Percentiles rank a stretch among this genome's conserved stretches.
phyloP scores from a whole-genome alignment of 2,329 filamentous ascomycete genomes.

The Macroventuria anomochaeta region DNA sequence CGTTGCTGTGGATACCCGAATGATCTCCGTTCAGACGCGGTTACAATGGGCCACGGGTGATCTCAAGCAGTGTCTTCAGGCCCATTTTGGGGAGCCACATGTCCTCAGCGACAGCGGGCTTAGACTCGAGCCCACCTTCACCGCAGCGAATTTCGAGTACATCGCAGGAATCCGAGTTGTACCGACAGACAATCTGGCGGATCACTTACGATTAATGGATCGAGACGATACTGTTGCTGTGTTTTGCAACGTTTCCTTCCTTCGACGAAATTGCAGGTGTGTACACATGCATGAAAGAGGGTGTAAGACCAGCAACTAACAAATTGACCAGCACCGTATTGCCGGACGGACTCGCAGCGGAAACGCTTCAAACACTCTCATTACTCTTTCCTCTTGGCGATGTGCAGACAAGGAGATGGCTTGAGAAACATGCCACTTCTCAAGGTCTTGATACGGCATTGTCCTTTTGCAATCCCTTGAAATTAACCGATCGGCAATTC shows the following conservation, averaged over 20 bases:
- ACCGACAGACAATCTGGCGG: conserved; percentile 52
- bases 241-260: conserved; percentile 52
- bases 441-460: conserved; percentile 39
- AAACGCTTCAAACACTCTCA: conserved; percentile 49
- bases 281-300: conserved; percentile 25
- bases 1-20: neutral
- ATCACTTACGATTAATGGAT: conserved; percentile 51
- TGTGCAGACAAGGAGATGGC: conserved; percentile 29
- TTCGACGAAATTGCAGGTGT: conserved; percentile 26
- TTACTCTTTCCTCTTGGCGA: conserved; percentile 48
- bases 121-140: neutral
- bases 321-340: conserved; percentile 27
- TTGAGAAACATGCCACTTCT: neutral
- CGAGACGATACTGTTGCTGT: conserved; percentile 52
- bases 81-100: neutral
- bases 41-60: neutral
- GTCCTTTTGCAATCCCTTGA: too few species aligned
- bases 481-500: conserved; percentile 42
- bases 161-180: conserved; percentile 10
- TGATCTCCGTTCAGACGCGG: neutral
- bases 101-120: neutral
- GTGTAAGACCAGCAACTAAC: too few species aligned
- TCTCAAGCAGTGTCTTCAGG: neutral
- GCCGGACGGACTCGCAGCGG: conserved; percentile 42
- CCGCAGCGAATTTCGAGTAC: neutral